A percentile compares a stretch with the other conserved stretches of the same genome.
phyloP scores from a whole-genome alignment of 371 early-diverging fungal species.

The Dichotomocladium elegans region DNA sequence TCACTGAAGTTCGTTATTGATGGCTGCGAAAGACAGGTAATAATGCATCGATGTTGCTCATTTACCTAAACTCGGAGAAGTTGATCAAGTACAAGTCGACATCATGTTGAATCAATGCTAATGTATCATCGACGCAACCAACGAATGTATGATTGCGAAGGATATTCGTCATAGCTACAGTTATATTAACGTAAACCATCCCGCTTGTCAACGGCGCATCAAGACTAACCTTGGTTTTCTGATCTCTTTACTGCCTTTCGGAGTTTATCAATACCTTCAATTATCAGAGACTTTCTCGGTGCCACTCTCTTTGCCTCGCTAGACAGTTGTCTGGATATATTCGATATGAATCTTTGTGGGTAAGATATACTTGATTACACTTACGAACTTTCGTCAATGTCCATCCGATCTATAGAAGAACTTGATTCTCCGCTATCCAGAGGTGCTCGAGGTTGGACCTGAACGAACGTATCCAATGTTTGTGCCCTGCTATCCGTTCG shows the following conservation, averaged over 20 bases:
- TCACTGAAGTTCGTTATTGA: conserved; percentile 43
- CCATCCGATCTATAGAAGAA: not conserved
- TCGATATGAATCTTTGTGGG: not conserved
- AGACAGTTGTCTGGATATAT: not conserved
- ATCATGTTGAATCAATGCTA: conserved; percentile 79
- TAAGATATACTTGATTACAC: not conserved
- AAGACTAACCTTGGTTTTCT: conserved; percentile 50
- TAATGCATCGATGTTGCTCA: too few relatives aligned
- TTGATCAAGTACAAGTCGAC: conserved; percentile 81
- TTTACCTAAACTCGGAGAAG: conserved; percentile 64
- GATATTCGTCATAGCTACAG: conserved; percentile 62
- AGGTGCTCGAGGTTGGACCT: not conserved
- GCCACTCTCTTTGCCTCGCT: not conserved
- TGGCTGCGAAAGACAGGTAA: too few relatives aligned
- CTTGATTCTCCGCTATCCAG: conserved; percentile 4
- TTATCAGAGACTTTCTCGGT: conserved; percentile 3
- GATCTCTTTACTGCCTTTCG: conserved; percentile 65
- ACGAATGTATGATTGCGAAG: conserved; percentile 82
- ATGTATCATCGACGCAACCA: conserved; percentile 77
- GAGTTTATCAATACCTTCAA: conserved; percentile 44
- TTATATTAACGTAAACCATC: not conserved
- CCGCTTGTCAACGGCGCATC: not conserved
- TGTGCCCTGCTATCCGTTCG: conserved; percentile 74
- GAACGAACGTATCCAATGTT: conserved; percentile 64
- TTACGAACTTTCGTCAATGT: not conserved